Percentiles rank a stretch among this genome's conserved stretches.
Conservation (phyloP, 768 basidiomycete species). For the Xanthoconium purpureum region DNA sequence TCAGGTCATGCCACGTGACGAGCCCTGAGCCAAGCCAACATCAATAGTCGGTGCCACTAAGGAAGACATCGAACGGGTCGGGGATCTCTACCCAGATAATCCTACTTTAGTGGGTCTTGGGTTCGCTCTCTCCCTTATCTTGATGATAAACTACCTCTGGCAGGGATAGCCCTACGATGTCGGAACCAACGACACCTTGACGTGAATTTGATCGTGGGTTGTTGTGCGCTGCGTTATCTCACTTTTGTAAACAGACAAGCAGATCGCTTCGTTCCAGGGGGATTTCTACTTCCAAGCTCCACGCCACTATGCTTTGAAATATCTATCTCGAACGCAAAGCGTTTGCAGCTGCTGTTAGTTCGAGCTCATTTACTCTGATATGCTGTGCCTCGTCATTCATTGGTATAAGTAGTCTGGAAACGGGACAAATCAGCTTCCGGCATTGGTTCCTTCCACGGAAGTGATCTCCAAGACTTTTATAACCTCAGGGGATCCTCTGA, state of each 20-base stretch:
- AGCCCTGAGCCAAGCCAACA: no score
- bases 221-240: background rate
- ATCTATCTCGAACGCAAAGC: constrained; percentile 10
- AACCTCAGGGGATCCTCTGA: constrained; percentile 9
- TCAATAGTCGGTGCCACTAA: constrained; percentile 4
- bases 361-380: background rate
- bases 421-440: constrained; percentile 11
- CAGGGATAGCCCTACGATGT: constrained; percentile 31
- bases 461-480: constrained; percentile 18
- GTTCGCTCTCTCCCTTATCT: background rate
- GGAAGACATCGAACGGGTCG: background rate
- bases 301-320: constrained; percentile 4
- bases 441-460: constrained; percentile 18
- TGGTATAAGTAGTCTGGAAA: constrained; percentile 15
- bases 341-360: constrained; percentile 12
- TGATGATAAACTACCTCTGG: background rate
- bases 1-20: no score
- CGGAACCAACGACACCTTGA: constrained; percentile 17
- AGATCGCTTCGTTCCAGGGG: constrained; percentile 19
- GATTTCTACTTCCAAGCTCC: constrained; percentile 2
- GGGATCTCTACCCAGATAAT: constrained; percentile 1
- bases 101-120: background rate
- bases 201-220: background rate
- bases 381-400: background rate
- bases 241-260: background rate